Evolutionary conservation across 2,329 filamentous ascomycete genomes (phyloP), one percentile per base, ranked within the genome.

Genomic region (Beauveria rudraprayagi): DNA sequence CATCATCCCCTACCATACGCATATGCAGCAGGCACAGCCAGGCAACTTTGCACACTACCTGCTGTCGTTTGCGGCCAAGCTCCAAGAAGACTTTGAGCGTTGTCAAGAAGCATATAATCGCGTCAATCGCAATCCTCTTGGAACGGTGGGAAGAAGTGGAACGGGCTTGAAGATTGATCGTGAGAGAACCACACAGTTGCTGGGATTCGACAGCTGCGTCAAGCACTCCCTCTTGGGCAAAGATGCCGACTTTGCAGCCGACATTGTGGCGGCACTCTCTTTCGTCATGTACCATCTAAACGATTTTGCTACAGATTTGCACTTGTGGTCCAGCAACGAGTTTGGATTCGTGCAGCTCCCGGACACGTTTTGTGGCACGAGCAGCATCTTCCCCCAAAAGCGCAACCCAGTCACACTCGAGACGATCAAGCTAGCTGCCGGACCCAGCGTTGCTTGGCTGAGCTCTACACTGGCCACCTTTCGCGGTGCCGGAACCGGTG

Each of bases 11-110:
- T 63, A 60, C 52, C 59, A 63, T 26, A 63, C 63, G 11, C 63
- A 64, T 24, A 60, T 64, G 59, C 63, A 63, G 44, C 63, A 63
- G 51, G 62, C 63, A 16, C 63, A 64, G 52, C 62, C 63, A 10
- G 63, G 58, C 16, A 61, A 62, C 56, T 57, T 62, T 48, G 63
- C 52, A 2, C 62, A 63, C 28, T 64, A 64, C 37, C 83, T 62
- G 10, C 30, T 62, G 17, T 56, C 60, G 5, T 62, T 62, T 30
- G 54, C 60, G 7, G 54, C 60, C 16, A 62, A 62, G 16, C 54
- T 62, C 1, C 60, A 62, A 41, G 60, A 62, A 30, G 60, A 62
- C n/a, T 62, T 62, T 30, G 60, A 62, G 60, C 60, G 60, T 19
- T 62, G 60, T n/a, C 60, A 62, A 9, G 60, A 62, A 26, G 60